A percentile compares a stretch with the other conserved stretches of the same genome.
Conservation (phyloP, 2,329 filamentous ascomycete species). For the Verticillium klebahnii region DNA sequence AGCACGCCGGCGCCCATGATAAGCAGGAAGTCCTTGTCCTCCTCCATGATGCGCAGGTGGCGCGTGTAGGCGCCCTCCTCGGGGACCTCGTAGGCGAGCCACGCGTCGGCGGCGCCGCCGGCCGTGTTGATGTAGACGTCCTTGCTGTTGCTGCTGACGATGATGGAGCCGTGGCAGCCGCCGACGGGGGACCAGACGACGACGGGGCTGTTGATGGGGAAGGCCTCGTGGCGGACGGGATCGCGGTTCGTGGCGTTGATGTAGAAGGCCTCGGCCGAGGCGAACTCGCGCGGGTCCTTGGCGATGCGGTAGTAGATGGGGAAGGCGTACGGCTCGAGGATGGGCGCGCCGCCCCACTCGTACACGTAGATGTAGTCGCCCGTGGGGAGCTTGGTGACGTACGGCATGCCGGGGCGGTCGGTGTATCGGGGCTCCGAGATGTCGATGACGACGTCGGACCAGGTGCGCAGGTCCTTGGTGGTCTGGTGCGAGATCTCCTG, state of each 20-base stretch:
- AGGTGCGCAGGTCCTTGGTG: slow-evolving; percentile 53
- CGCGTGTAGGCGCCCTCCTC: slow-evolving; percentile 33
- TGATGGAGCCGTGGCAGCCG: slow-evolving; percentile 39
- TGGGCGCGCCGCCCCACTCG: slow-evolving; percentile 37
- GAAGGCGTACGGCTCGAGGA: slow-evolving; percentile 28
- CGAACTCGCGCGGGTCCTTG: slow-evolving; percentile 30
- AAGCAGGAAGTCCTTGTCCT: slow-evolving; percentile 27
- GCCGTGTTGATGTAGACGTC: slow-evolving; percentile 38
- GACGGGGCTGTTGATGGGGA: slow-evolving; percentile 35
- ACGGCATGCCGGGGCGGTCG: slow-evolving; percentile 42
- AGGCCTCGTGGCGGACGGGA: slow-evolving; percentile 15
- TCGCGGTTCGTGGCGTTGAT: slow-evolving; percentile 23
- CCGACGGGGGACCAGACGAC: slow-evolving; percentile 38
- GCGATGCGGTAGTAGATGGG: slow-evolving; percentile 41
- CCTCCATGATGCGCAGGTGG: slow-evolving; percentile 27
- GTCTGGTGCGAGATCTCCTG: slow-evolving; percentile 66
- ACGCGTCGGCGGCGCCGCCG: slow-evolving; percentile 30
- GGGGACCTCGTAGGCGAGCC: slow-evolving; percentile 28
- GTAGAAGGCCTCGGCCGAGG: slow-evolving; percentile 22
- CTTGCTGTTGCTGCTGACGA: slow-evolving; percentile 32
- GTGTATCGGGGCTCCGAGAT: slow-evolving; percentile 58
- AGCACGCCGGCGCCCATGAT: slow-evolving; percentile 41
- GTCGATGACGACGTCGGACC: slow-evolving; percentile 53
- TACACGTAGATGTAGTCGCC: slow-evolving; percentile 3
- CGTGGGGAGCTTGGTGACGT: background rate